phyloP scores from a whole-genome alignment of 1,139 yeast species.

The Suhomyces bribrorum region DNA sequence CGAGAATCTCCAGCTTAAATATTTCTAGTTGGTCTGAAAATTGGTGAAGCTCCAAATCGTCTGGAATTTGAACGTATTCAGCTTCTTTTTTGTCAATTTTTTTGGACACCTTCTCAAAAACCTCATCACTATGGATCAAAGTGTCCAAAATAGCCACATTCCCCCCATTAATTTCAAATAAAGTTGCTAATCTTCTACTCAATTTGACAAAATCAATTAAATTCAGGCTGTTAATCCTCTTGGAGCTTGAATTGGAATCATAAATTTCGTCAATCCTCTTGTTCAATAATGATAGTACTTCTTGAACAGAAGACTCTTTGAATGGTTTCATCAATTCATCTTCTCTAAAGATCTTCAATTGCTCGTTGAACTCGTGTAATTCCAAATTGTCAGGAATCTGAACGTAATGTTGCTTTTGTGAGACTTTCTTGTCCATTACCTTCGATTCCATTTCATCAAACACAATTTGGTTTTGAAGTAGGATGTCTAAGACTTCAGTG shows the following conservation, averaged over 20 bases:
- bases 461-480: slow-evolving; percentile 13
- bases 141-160: slow-evolving; percentile 23
- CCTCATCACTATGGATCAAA: slow-evolving; percentile 18
- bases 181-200: slow-evolving; percentile 16
- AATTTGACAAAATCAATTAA: slow-evolving; percentile 17
- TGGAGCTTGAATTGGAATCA: slow-evolving; percentile 3
- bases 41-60: slow-evolving; percentile 23
- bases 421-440: background rate
- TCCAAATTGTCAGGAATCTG: slow-evolving; percentile 28
- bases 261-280: slow-evolving; percentile 23
- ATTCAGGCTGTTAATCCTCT: slow-evolving; percentile 12
- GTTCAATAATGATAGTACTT: slow-evolving; percentile 21
- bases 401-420: slow-evolving; percentile 12
- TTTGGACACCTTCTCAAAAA: slow-evolving; percentile 9
- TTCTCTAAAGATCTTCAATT: slow-evolving; percentile 16
- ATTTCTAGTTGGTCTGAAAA: slow-evolving; percentile 18
- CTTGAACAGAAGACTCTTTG: slow-evolving; percentile 13
- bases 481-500: slow-evolving; percentile 36
- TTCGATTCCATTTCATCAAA: slow-evolving; percentile 1
- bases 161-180: slow-evolving; percentile 24
- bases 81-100: background rate
- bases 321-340: slow-evolving; percentile 16
- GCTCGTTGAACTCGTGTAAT: slow-evolving; percentile 19
- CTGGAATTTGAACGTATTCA: slow-evolving; percentile 26
- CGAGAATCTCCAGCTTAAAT: slow-evolving; percentile 15